Conservation (phyloP, 1,284 basidiomycete genomes). For the Ustilago crameri region DNA sequence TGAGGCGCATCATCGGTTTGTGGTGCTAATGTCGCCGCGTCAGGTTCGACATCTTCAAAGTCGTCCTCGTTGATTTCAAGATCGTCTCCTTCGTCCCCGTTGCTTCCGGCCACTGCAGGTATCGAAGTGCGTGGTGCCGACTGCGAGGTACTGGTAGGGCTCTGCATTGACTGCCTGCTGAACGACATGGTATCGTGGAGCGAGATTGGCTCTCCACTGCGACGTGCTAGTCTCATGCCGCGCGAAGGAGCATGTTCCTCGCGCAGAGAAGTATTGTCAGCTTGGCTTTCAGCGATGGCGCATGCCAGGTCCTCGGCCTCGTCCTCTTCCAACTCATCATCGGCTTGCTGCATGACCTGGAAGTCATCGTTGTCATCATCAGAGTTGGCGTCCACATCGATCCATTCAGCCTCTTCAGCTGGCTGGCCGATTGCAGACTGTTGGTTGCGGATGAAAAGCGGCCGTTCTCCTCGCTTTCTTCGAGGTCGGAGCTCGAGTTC, state of each 20-base stretch:
- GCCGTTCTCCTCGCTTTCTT: constrained; percentile 24
- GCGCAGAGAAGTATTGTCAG: constrained; percentile 1
- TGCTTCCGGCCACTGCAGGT: no score
- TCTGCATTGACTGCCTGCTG: constrained; percentile 1
- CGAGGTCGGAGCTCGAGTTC: constrained; percentile 13
- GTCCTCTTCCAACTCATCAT: constrained; percentile 47
- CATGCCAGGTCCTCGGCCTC: constrained; percentile 56
- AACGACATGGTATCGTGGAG: constrained; percentile 32
- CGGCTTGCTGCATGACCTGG: constrained; percentile 11
- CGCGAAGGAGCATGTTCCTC: constrained; percentile 5
- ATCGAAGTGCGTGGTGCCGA: not conserved
- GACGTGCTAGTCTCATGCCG: constrained; percentile 26
- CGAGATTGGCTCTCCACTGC: constrained; percentile 36
- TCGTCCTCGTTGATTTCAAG: constrained; percentile 35
- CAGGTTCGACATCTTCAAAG: constrained; percentile 38
- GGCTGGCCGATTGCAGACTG: constrained; percentile 3
- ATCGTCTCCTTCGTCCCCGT: not conserved
- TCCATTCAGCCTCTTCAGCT: constrained; percentile 21
- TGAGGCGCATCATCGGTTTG: constrained; percentile 4
- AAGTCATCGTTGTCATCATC: constrained; percentile 20
- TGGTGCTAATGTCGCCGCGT: constrained; percentile 11
- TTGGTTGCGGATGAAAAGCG: constrained; percentile 40
- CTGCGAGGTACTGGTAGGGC: not conserved
- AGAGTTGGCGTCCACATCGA: constrained; percentile 38
- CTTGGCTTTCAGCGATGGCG: constrained; percentile 49